Base-by-base conservation (phyloP, 2,329 filamentous ascomycete species). In the Drechslerella coelobrocha region DNA sequence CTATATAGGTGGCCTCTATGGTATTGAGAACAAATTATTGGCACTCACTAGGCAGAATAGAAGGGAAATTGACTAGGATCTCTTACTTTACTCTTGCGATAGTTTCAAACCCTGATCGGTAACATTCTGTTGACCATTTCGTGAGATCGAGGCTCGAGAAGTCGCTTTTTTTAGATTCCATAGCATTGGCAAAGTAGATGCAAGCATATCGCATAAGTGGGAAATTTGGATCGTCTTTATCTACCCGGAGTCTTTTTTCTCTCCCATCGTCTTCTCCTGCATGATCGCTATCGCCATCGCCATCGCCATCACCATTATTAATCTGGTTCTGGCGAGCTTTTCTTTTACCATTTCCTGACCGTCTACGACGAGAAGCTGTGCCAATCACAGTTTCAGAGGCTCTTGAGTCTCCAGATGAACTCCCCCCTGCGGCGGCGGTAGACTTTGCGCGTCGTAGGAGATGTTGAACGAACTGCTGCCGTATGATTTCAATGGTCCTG, bases 1-100 rank as follows among this genome's bases (percentile, higher is more conserved):
- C 53, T 56, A 31, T 56, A 56, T 3, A 56, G n/a, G n/a, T 56
- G 53, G 12, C 53, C 45, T 17, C 53, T 56, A 56, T 55, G 43
- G 47, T 26, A 23, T 24, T 23, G 23, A 9, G 23, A n/a, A n/a
- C n/a, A n/a, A n/a, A n/a, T n/a, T n/a, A n/a, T n/a, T n/a, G n/a
- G n/a, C n/a, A n/a, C 41, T 47, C 41, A 17, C 9, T 12, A 47
- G 41, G 41, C 9, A 47, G 41, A 19, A 47, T 12, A 47, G 9
- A 19, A 47, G 19, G 41, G 17, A 19, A 47, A 47, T 47, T 37
- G 31, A 37, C 31, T 37, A 37, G 2, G 12, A 43, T 19, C 6
- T 19, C n/a, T 19, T 37, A 54, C 51, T 54, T 54, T 1, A 54
- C n/a, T 41, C 51, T 54, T 24, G 51, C 51, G 2, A 54, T 54